Evolutionary conservation across 1,139 yeast species (phyloP), one percentile per base, ranked within the genome.

Genomic region (Pichia sp.): DNA sequence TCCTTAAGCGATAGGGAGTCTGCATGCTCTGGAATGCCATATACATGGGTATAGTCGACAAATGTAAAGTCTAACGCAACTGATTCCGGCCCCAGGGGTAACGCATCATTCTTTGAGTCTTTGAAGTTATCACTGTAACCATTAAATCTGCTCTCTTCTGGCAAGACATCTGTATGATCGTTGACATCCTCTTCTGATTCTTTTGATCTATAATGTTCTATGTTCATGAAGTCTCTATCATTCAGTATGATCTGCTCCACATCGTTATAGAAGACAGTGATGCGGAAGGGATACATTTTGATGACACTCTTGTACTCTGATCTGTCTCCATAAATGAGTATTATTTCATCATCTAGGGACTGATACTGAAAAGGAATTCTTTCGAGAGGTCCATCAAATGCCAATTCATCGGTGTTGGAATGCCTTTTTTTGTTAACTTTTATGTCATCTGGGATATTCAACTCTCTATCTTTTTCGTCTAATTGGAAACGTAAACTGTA

Each of bases 21-120:
- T 0, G 97, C 88, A 55, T 91, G 98, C 56, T 91, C 98, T 0
- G 98, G 97, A 34, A 91, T 81, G 17, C 99, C 99, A 54, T 75
- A 91, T 1, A 86, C 81, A 49, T 81, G 69, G 10, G 64, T 57
- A 49, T 68, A 80, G 1, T 74, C 77, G 5, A 60, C 55, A 49
- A 91, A 80, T 0, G 74, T 60, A 40, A 87, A 69, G 56, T 91
- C 99, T 29, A 84, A 45, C 0, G 81, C 96, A 26, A 91, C 67
- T 0, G 96, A 74, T 58, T 91, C 97, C 0, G 98, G 97, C 0
- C 99, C 98, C 31, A 84, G 64, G 8, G 86, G 84, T 17, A 80
- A 41, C 3, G 65, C 60, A 52, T 86, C 96, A 9, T 50, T 57
- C 29, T 61, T 66, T 2, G 82, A 70, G 50, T 84, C 86, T 35